phyloP scores from a whole-genome alignment of 345 rosid species.

The Leavenworthia alabamica region DNA sequence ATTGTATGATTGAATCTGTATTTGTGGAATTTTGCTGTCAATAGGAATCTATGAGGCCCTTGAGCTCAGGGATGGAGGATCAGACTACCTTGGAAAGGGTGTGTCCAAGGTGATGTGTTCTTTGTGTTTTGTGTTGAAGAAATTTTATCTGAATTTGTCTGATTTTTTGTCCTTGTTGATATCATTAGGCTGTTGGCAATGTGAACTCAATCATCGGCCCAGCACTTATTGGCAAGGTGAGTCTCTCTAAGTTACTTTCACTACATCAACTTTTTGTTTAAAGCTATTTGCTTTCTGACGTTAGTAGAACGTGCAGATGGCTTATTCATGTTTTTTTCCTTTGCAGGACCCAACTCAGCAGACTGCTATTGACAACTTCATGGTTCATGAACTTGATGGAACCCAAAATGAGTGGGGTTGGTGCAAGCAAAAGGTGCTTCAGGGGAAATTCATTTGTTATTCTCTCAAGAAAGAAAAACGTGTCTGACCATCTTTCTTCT shows the following conservation, averaged over 20 bases:
- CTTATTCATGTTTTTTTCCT: background rate
- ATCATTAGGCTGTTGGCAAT: constrained; percentile 64
- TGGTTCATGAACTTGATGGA: constrained; percentile 95
- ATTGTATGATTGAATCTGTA: background rate
- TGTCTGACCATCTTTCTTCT: background rate
- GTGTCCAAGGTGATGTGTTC: constrained; percentile 54
- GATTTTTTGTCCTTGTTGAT: background rate
- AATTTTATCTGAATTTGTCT: background rate
- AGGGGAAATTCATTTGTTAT: background rate
- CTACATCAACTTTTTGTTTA: background rate
- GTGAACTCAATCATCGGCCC: constrained; percentile 79
- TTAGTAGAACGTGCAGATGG: background rate
- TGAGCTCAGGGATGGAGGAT: constrained; percentile 93
- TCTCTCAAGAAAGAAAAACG: background rate
- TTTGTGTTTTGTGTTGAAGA: background rate
- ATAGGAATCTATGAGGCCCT: constrained; percentile 91
- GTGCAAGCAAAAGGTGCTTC: constrained; percentile 90
- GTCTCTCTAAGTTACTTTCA: background rate
- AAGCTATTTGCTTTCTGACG: background rate
- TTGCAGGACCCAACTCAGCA: constrained; percentile 86
- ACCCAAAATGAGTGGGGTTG: constrained; percentile 99
- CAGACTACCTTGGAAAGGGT: constrained; percentile 96
- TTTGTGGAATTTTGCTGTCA: background rate
- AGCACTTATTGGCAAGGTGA: constrained; percentile 84
- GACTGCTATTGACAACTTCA: constrained; percentile 69